A percentile compares a stretch with the other conserved stretches of the same genome.
These are phyloP conservation scores for Agrocybe praecox DNA, from an alignment of 768 basidiomycete species.

Conservation along the genomic window DNA sequence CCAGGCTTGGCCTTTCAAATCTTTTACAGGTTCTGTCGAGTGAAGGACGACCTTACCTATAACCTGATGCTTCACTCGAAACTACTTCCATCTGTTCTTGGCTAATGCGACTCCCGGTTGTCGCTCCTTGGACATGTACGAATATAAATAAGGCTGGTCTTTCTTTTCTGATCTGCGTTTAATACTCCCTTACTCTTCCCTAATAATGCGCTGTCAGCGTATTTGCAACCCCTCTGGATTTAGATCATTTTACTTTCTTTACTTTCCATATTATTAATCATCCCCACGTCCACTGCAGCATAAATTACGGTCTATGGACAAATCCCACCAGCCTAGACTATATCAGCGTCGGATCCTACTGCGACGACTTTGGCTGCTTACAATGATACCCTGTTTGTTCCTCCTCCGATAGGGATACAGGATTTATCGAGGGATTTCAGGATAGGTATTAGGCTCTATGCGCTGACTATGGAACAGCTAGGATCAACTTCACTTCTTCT, in stretches of 20 bases:
- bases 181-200: not conserved
- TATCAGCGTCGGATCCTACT: not conserved
- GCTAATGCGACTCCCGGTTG: too few species aligned
- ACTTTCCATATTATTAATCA: not conserved
- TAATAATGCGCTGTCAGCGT: not conserved
- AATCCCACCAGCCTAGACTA: not conserved
- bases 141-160: too few species aligned
- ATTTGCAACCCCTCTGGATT: not conserved
- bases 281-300: not conserved
- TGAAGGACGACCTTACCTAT: too few species aligned
- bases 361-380: not conserved
- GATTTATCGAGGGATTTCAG: conserved; percentile 43
- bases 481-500: too few species aligned
- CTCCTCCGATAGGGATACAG: conserved; percentile 35
- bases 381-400: not conserved
- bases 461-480: conserved; percentile 59
- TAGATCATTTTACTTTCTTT: not conserved
- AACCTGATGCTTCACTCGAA: too few species aligned
- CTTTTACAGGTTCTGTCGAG: too few species aligned
- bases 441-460: conserved; percentile 40
- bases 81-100: too few species aligned
- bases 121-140: too few species aligned
- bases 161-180: not conserved
- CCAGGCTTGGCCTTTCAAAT: too few species aligned
- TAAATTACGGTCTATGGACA: too few species aligned